Evolutionary conservation across 139 green algal genomes (phyloP), one percentile per base, ranked within the genome.

Genomic region (Chloropicon primus): DNA sequence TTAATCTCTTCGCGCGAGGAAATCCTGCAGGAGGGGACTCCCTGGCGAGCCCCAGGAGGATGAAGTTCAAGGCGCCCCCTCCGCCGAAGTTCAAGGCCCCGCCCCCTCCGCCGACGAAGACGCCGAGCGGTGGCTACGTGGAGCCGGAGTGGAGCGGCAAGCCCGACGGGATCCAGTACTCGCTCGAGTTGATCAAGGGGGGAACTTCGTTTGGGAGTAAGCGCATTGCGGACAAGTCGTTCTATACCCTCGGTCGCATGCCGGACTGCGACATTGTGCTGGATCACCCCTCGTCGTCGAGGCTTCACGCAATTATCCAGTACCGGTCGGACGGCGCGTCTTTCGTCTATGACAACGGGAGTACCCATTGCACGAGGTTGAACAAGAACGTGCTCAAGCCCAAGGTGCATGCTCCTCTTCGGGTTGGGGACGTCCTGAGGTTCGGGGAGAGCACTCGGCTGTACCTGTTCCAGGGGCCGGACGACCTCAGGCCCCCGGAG

Each of bases 321-420:
- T 76, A n/a, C 41, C 25, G 41, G 27, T 1, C 1, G 54, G n/a
- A 73, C 74, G 81, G 78, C n/a, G 82, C 85, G 24, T 87, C 88
- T 0, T 97, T 93, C 53, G 24, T 97, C n/a, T 92, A 85, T 72
- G 94, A 98, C 84, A 82, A 84, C 1, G 88, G 87, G 71, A 91
- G 80, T 77, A 94, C 92, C 0, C 94, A 98, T 76, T 93, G 94
- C 74, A 93, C 86, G 3, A 95, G 93, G 78, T 73, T 98, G 2
- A 98, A 98, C 85, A 96, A 96, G 79, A 75, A 17, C 5, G 17
- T 5, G 41, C 41, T 62, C 17, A 62, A 62, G 17, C 41, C 71
- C 17, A 28, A 83, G 82, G 82, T 86, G 24, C 17, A 80, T 17
- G 75, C 24, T 10, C 26, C 24, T 3, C 24, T 25, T 81, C 90